Conservation (phyloP, 202 grass and related monocot genomes). For the Setaria viridis region DNA sequence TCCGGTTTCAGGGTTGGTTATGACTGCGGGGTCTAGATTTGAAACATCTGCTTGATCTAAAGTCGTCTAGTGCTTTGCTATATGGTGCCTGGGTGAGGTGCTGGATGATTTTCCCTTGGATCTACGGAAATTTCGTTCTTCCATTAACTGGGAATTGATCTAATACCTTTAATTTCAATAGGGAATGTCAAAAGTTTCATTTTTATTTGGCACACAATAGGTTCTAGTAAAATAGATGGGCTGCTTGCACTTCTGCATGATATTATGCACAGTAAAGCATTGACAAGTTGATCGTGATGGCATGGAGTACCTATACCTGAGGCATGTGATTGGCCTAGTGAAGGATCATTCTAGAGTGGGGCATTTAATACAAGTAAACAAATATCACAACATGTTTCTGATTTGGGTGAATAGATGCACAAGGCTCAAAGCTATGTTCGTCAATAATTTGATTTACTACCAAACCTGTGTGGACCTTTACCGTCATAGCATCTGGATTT, state of each 20-base stretch:
- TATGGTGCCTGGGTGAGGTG: constrained; percentile 6
- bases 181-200: background rate
- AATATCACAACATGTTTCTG: background rate
- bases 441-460: background rate
- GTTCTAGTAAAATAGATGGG: background rate
- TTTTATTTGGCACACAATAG: background rate
- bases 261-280: background rate
- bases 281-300: background rate
- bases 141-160: background rate
- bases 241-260: background rate
- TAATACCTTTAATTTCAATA: background rate
- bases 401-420: background rate
- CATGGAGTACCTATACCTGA: constrained; percentile 5
- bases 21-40: constrained; percentile 25
- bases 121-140: background rate
- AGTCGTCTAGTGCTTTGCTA: background rate
- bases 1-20: background rate
- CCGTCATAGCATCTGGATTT: constrained; percentile 11
- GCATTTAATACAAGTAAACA: background rate
- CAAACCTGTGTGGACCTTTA: background rate
- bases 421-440: background rate
- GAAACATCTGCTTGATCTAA: constrained; percentile 18
- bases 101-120: constrained; percentile 28
- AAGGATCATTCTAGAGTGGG: constrained; percentile 10
- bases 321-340: constrained; percentile 18